Conservation (phyloP, 495 filamentous ascomycete species). For the Xylaria curta region DNA sequence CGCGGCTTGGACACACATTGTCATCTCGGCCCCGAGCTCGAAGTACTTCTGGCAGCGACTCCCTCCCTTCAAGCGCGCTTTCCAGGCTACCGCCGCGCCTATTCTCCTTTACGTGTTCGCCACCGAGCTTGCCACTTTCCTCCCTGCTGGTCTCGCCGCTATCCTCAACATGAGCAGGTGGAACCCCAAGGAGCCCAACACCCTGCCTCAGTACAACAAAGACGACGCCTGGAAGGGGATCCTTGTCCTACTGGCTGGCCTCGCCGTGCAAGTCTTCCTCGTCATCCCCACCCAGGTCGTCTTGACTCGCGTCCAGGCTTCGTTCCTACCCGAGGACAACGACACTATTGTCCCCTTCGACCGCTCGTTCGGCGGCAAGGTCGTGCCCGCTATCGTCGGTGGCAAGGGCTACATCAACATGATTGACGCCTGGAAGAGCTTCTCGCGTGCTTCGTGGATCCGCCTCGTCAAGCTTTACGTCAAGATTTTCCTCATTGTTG, state of each 20-base stretch:
- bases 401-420: slow-evolving; percentile 72
- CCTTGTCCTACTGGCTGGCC: slow-evolving; percentile 35
- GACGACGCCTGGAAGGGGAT: slow-evolving; percentile 43
- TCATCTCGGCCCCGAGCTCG: slow-evolving; percentile 49
- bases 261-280: slow-evolving; percentile 42
- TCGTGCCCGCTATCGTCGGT: slow-evolving; percentile 65
- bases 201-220: slow-evolving; percentile 30
- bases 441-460: slow-evolving; percentile 68
- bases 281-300: slow-evolving; percentile 51
- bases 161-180: slow-evolving; percentile 40
- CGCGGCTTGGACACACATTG: slow-evolving; percentile 53
- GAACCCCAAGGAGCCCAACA: slow-evolving; percentile 30
- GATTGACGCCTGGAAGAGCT: slow-evolving; percentile 73
- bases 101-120: slow-evolving; percentile 45
- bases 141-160: slow-evolving; percentile 39
- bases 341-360: slow-evolving; percentile 59
- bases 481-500: slow-evolving; percentile 59
- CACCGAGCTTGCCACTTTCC: slow-evolving; percentile 29
- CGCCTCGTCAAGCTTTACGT: slow-evolving; percentile 70
- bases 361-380: slow-evolving; percentile 54
- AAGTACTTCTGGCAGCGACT: slow-evolving; percentile 51
- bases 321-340: slow-evolving; percentile 56
- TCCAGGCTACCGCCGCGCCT: slow-evolving; percentile 52
- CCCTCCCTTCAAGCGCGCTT: slow-evolving; percentile 50
- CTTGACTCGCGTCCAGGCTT: slow-evolving; percentile 57